Evolutionary conservation across 352 stramenopile species (phyloP).

Genomic region (Thraustochytrium sp.): DNA sequence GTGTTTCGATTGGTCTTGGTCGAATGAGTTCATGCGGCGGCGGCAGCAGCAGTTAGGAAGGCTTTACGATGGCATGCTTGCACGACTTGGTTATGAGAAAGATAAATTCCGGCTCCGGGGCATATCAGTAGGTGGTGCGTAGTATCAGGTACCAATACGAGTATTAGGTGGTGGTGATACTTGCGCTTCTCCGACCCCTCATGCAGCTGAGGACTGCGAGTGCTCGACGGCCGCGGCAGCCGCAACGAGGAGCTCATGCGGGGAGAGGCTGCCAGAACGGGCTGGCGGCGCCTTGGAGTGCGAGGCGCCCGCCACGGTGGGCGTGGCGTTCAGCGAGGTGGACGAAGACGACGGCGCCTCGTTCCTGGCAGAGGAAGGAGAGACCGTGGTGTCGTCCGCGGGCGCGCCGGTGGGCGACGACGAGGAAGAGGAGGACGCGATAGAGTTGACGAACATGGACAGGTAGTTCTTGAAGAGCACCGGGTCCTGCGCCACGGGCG

Average conservation of each 20-base stretch:
- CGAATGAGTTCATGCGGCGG: too few relatives aligned
- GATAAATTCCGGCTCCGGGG: too few relatives aligned
- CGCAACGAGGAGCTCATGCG: slow-evolving; percentile 27
- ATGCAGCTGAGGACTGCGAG: not conserved
- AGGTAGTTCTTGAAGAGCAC: slow-evolving; percentile 35
- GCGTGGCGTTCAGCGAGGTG: not conserved
- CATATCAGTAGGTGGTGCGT: too few relatives aligned
- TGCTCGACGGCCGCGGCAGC: slow-evolving; percentile 1
- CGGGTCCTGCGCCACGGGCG: not conserved
- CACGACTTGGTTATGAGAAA: too few relatives aligned
- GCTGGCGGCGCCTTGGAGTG: not conserved
- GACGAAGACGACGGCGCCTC: not conserved
- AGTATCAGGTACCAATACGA: too few relatives aligned
- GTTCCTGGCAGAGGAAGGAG: not conserved
- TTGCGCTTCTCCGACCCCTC: not conserved
- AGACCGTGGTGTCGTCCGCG: not conserved
- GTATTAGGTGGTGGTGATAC: too few relatives aligned
- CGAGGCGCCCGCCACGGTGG: not conserved
- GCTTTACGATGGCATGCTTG: too few relatives aligned
- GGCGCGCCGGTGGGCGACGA: too few relatives aligned
- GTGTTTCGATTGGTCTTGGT: too few relatives aligned
- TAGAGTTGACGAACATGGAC: not conserved
- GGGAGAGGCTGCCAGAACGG: not conserved
- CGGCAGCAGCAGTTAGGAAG: too few relatives aligned
- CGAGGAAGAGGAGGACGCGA: not conserved